Percentiles rank a stretch among this genome's conserved stretches.
phyloP scores from a whole-genome alignment of 164 flowering plant genomes.

The Macadamia tetraphylla region DNA sequence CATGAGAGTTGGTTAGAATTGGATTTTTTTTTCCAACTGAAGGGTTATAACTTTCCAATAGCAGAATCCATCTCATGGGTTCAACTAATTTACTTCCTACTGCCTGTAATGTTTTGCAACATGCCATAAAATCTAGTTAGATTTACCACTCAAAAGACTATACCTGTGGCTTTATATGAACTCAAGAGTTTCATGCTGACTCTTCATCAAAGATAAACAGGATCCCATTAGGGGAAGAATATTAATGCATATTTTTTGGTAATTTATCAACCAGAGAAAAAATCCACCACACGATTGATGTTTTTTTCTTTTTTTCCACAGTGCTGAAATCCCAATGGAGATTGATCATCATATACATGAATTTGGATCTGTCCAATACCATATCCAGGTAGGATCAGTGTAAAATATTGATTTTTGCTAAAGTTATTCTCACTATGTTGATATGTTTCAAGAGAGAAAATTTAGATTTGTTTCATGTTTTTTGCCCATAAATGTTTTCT shows the following conservation, averaged over 20 bases:
- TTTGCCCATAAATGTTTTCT: background rate
- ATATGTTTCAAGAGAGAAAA: background rate
- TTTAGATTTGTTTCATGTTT: background rate
- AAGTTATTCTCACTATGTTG: background rate
- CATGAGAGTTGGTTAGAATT: too few species aligned
- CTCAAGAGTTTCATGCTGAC: background rate
- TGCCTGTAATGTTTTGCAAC: background rate
- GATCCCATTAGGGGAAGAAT: background rate
- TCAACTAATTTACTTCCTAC: background rate
- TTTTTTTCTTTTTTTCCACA: constrained; percentile 23
- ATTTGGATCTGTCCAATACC: constrained; percentile 79
- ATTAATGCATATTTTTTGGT: background rate
- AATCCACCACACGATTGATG: background rate
- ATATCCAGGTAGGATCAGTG: constrained; percentile 49
- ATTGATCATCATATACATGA: constrained; percentile 76
- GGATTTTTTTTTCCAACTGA: background rate
- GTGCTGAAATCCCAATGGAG: constrained; percentile 50
- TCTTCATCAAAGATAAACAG: background rate
- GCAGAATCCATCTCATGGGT: background rate
- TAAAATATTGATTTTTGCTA: background rate
- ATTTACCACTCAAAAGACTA: background rate
- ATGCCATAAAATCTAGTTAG: background rate
- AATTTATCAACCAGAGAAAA: background rate
- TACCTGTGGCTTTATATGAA: background rate
- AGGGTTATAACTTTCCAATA: background rate